Conservation (phyloP, 163 green algal species). For the Dunaliella salina region DNA sequence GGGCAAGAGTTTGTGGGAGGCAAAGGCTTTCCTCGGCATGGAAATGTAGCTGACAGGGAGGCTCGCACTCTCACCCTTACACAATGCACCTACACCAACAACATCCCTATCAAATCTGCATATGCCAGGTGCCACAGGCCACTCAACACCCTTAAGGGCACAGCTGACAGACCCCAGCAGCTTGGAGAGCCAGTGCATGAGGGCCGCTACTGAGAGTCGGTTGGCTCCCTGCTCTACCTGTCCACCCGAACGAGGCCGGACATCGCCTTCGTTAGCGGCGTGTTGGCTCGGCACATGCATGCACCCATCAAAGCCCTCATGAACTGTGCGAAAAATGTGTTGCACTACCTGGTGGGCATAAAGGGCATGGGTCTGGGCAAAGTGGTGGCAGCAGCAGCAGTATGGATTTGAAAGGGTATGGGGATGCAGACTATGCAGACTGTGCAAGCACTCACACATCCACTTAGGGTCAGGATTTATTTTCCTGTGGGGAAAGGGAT, state of each 20-base stretch:
- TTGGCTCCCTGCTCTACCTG: conserved; percentile 40
- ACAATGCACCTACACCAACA: no score
- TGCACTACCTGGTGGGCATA: no score
- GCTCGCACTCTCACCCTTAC: conserved; percentile 21
- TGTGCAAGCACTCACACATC: conserved; percentile 21
- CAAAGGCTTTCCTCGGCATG: conserved; percentile 31
- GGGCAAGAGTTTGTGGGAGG: conserved; percentile 26
- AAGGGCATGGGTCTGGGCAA: conserved; percentile 11
- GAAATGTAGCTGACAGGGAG: conserved; percentile 20
- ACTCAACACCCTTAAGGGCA: no score
- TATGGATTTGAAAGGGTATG: no score
- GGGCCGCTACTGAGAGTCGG: conserved; percentile 23
- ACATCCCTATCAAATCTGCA: no score
- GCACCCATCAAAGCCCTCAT: no score
- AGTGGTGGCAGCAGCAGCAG: no score
- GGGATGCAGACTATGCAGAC: conserved; percentile 33
- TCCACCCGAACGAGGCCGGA: conserved; percentile 30
- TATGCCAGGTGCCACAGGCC: no score
- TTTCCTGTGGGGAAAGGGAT: conserved; percentile 31
- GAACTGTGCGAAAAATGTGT: no score
- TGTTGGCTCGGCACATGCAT: conserved; percentile 29
- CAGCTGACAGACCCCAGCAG: no score
- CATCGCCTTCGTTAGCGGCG: conserved; percentile 21
- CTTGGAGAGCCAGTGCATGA: no score
- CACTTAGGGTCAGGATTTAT: conserved; percentile 38